Evolutionary conservation across 1,284 basidiomycete genomes (phyloP).

Genomic region (Tilletia walkeri): DNA sequence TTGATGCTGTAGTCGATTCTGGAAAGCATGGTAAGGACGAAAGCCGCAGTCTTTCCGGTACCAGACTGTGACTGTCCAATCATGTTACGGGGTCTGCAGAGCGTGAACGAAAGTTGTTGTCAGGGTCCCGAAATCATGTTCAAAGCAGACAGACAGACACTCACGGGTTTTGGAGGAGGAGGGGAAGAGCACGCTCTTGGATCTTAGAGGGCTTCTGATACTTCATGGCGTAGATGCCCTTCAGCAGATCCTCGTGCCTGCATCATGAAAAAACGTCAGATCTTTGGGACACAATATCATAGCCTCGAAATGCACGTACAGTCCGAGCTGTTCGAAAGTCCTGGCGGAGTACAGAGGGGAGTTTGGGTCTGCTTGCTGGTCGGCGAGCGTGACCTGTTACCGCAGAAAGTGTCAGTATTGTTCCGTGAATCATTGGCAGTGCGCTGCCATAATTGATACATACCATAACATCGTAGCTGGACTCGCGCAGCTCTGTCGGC

Average conservation of each 20-base stretch:
- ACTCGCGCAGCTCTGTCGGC: constrained; percentile 32
- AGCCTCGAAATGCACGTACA: constrained; percentile 15
- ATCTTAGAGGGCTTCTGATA: constrained; percentile 99
- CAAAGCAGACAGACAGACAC: constrained; percentile 44
- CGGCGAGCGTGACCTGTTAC: constrained; percentile 87
- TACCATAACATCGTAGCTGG: constrained; percentile 42
- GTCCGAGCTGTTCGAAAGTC: constrained; percentile 72
- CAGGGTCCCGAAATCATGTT: neutral
- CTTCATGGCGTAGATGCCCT: constrained; percentile 93
- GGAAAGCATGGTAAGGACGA: constrained; percentile 94
- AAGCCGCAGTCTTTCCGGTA: constrained; percentile 98
- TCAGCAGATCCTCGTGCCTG: constrained; percentile 76
- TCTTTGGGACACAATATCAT: neutral
- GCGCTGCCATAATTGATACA: neutral
- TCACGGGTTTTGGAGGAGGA: constrained; percentile 86
- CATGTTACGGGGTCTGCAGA: constrained; percentile 71
- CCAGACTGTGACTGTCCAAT: constrained; percentile 99
- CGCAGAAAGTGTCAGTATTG: neutral
- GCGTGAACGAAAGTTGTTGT: constrained; percentile 11
- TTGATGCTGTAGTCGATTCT: constrained; percentile 80
- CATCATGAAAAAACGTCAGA: neutral
- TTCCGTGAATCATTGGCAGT: neutral
- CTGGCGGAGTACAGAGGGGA: constrained; percentile 92
- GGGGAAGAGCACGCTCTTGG: constrained; percentile 91
- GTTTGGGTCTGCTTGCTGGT: constrained; percentile 93